Base-by-base conservation (phyloP, 2,329 filamentous ascomycete species). In the Epichloe uncinata region DNA sequence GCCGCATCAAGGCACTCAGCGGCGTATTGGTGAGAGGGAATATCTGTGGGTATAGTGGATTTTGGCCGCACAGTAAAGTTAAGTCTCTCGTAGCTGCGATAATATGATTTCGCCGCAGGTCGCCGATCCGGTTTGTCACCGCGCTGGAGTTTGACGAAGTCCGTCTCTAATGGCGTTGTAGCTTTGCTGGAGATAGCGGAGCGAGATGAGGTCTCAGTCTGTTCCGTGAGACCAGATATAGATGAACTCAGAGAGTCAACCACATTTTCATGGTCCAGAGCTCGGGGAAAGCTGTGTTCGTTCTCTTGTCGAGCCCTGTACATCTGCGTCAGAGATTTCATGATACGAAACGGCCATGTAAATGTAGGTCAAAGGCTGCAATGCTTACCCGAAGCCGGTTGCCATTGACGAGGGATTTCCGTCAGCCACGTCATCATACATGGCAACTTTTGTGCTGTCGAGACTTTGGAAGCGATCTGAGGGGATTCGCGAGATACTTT, bases 1-100 rank as follows among this genome's bases (percentile, higher is more conserved):
- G 91, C 93, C 12, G 91, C 91, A 48, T 84, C 77, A 52, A 95
- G 85, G 63, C 89, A 95, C 69, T 98, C 89, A 55, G 83, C 79
- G n/a, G 88, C 91, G 68, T 95, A 96, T 52, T 91, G 82, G 47
- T 79, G 74, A 30, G 81, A 75, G 15, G 84, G 73, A 43, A 97
- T 66, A 54, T 85, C 78, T 50, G 78, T 71, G 15, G 91, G 90
- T 59, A 98, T 90, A 15, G 91, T 95, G 7, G 87, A 86, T 59
- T 82, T 88, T 12, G 88, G 84, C 40, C 77, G 78, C 52, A 85
- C 78, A 58, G 82, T 78, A 62, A 76, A 80, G 35, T 60, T 66
- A 35, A 68, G 61, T 30, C 64, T 61, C 48, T 68, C 65, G 52
- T 61, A 56, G 47, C 64, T 63, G 50, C 58, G 54, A 45, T 57